phyloP scores from a whole-genome alignment of 176 grass and related monocot genomes.

The Hordeum marinum region DNA sequence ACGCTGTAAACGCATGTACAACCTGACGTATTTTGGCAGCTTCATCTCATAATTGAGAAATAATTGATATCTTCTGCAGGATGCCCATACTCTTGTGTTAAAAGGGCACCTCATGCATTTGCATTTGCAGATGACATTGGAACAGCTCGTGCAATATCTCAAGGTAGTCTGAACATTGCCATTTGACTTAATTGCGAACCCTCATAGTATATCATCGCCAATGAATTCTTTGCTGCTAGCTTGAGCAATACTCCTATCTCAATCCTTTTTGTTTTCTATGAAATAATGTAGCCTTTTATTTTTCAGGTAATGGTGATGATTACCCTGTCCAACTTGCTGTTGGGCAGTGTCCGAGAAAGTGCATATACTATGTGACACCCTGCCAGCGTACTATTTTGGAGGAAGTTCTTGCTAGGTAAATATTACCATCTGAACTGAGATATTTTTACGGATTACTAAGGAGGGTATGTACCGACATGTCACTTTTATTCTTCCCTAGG shows the following conservation, averaged over 20 bases:
- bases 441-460: neutral
- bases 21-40: slow-evolving; percentile 1
- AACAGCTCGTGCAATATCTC: slow-evolving; percentile 68
- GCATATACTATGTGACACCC: slow-evolving; percentile 92
- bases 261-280: neutral
- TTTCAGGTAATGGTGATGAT: slow-evolving; percentile 62
- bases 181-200: slow-evolving; percentile 1
- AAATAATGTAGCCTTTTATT: slow-evolving; percentile 14
- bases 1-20: neutral
- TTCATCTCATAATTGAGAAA: slow-evolving; percentile 12
- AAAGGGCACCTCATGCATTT: slow-evolving; percentile 83
- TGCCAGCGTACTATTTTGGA: slow-evolving; percentile 73
- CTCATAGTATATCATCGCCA: neutral
- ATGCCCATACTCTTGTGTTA: slow-evolving; percentile 96
- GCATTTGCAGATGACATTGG: slow-evolving; percentile 52
- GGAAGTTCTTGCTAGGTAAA: slow-evolving; percentile 78
- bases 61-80: slow-evolving; percentile 36
- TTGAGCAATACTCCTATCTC: neutral
- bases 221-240: neutral
- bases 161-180: slow-evolving; percentile 40
- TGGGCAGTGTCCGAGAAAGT: slow-evolving; percentile 81
- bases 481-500: neutral
- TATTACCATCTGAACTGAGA: slow-evolving; percentile 10
- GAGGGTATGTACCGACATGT: neutral
- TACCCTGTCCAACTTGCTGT: slow-evolving; percentile 60